Evolutionary conservation across 2,329 filamentous ascomycete genomes (phyloP), one percentile per base, ranked within the genome.

Genomic region (Calonectria hongkongensis): DNA sequence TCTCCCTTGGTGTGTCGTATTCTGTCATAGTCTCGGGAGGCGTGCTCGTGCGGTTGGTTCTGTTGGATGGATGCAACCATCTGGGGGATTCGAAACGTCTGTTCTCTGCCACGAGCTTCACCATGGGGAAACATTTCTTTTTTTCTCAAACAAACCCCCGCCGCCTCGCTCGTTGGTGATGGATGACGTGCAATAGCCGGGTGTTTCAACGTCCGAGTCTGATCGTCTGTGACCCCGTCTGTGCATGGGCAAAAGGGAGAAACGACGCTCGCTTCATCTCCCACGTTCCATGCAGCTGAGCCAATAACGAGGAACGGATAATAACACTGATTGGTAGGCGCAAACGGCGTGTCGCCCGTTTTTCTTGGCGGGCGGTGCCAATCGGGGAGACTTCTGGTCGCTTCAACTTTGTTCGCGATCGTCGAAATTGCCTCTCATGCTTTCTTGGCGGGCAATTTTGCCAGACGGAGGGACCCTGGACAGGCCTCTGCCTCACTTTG

Each of bases 401-500:
- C 39, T 47, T 63, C 41, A 63, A 63, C 41, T 63, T n/a, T 60
- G 54, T 68, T 51, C 43, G 54, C 50, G 43, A 48, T 43, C 56
- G 56, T 69, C 66, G 27, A 48, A 69, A 69, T 63, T 69, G 36
- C 47, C 66, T 66, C 63, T 62, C 63, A 51, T 71, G 63, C 60
- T 47, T 25, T 65, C 60, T 70, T 66, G 68, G 68, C 60, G 58
- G 58, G 58, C 58, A 63, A 63, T 63, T 48, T 66, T 54, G 21
- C 30, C 56, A 41, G 48, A 36, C 28, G 58, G 58, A 27, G 16
- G 41, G 54, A 41, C 54, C 54, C 54, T 60, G 54, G 30, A n/a
- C 9, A 36, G 54, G n/a, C 54, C 16, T n/a, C 36, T 30, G 56
- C 27, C 27, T 33, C 58, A 21, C 33, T 21, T 60, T 41, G 54